Evolutionary conservation across 2,329 filamentous ascomycete genomes (phyloP).

Genomic region (Blastomyces percursus): DNA sequence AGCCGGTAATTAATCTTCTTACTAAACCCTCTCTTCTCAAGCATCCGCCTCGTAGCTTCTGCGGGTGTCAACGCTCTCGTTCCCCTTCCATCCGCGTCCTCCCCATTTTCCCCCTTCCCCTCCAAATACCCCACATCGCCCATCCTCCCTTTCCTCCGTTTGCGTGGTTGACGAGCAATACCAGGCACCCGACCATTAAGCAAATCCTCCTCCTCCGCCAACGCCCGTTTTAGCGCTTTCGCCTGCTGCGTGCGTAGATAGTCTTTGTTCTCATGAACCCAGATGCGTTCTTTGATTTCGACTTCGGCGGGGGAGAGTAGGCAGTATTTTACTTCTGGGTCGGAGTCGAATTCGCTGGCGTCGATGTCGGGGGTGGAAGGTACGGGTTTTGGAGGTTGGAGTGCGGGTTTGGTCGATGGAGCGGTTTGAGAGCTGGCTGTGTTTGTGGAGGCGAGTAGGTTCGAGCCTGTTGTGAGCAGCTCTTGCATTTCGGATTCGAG

Average conservation of each 20-base stretch:
- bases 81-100: slow-evolving; percentile 42
- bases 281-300: slow-evolving; percentile 77
- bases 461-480: slow-evolving; percentile 42
- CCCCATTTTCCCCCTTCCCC: slow-evolving; percentile 12
- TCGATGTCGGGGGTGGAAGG: slow-evolving; percentile 49
- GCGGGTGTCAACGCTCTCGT: slow-evolving; percentile 56
- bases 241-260: slow-evolving; percentile 81
- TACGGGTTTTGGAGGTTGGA: slow-evolving; percentile 34
- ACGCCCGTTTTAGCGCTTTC: slow-evolving; percentile 64
- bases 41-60: slow-evolving; percentile 57
- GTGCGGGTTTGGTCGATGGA: slow-evolving; percentile 45
- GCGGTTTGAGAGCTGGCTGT: slow-evolving; percentile 4
- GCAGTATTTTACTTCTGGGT: slow-evolving; percentile 76
- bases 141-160: slow-evolving; percentile 38
- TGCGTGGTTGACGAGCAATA: slow-evolving; percentile 36
- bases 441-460: slow-evolving; percentile 24
- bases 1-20: slow-evolving; percentile 61
- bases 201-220: slow-evolving; percentile 40
- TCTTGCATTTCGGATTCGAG: slow-evolving; percentile 60
- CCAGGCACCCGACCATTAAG: slow-evolving; percentile 15
- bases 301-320: slow-evolving; percentile 62
- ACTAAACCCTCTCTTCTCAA: slow-evolving; percentile 58
- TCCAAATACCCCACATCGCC: slow-evolving; percentile 38
- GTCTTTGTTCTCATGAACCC: slow-evolving; percentile 90
- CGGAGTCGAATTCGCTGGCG: slow-evolving; percentile 76